Evolutionary conservation across 2,329 filamentous ascomycete species (phyloP), one percentile per base, ranked within the genome.

Genomic region (Nigrospora oryzae): DNA sequence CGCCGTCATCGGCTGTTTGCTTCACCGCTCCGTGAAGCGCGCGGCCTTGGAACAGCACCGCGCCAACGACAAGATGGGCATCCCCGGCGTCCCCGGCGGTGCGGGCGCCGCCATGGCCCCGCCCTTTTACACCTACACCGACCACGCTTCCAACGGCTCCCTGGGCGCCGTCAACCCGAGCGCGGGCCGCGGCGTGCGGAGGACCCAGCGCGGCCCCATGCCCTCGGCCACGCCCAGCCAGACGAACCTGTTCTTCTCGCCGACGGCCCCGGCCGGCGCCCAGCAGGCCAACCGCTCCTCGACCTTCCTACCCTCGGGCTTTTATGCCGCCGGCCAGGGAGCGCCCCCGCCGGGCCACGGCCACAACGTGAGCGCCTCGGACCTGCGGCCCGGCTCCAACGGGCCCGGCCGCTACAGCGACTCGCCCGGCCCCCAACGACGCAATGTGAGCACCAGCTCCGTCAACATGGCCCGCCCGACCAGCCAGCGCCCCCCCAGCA

Each of bases 191-290:
- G 70, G 69, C 34, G 65, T 67, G 28, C 70, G 76, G 45, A 70
- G 75, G 40, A 74, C 73, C 13, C 69, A 64, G 46, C 74, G 77
- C 40, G 74, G 70, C 1, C 71, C 74, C 3, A 64, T 68, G 30
- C 73, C 73, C 2, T 77, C 77, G 11, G 68, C 68, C 42, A 79
- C 75, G 23, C 79, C 73, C 11, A 85, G 78, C 57, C 71, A 75
- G 54, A 80, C 80, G 34, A 87, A 84, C 50, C 74, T 97, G 14
- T 98, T 98, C 77, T 98, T 95, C 71, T 95, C 89, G 8, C 93
- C 93, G 0, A 97, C 93, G 0, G 90, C 90, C 2, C 80, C 78
- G 35, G 71, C 73, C 46, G 70, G 74, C 42, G 66, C 73, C 42
- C 66, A 68, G 49, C 66, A 73, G 35, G 68, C 67, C 38, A 79